Conservation (phyloP, 2,329 filamentous ascomycete genomes). For the Trichoderma endophyticum region DNA sequence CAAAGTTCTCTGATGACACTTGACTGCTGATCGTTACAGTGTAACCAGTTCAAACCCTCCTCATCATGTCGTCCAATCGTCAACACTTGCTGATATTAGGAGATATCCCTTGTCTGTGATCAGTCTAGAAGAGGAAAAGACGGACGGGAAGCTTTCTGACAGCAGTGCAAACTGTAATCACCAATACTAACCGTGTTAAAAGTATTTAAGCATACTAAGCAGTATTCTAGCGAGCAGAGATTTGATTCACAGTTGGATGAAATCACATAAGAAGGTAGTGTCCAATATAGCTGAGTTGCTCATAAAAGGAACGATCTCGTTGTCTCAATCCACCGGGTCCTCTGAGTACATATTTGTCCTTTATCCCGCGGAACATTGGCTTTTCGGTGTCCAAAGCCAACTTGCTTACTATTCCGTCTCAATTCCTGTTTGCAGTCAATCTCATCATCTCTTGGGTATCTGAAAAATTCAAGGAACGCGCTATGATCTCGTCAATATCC, state of each 20-base stretch:
- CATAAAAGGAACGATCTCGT: constrained; percentile 27
- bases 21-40: background rate
- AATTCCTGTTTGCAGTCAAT: constrained; percentile 38
- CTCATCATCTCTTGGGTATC: constrained; percentile 47
- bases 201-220: too few relatives aligned
- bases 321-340: constrained; percentile 46
- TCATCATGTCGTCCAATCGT: background rate
- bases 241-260: too few relatives aligned
- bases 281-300: too few relatives aligned
- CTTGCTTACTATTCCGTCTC: constrained; percentile 51
- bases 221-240: too few relatives aligned
- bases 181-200: too few relatives aligned
- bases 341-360: constrained; percentile 49
- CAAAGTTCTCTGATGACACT: background rate
- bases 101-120: too few relatives aligned
- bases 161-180: too few relatives aligned
- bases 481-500: constrained; percentile 42
- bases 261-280: too few relatives aligned
- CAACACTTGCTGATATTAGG: too few relatives aligned
- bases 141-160: too few relatives aligned
- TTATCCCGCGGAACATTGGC: constrained; percentile 48
- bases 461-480: constrained; percentile 38
- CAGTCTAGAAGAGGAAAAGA: too few relatives aligned
- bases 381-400: constrained; percentile 50
- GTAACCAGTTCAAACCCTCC: background rate